Evolutionary conservation across 179 eudicot genomes (phyloP).

Genomic region (Gypsophila paniculata): DNA sequence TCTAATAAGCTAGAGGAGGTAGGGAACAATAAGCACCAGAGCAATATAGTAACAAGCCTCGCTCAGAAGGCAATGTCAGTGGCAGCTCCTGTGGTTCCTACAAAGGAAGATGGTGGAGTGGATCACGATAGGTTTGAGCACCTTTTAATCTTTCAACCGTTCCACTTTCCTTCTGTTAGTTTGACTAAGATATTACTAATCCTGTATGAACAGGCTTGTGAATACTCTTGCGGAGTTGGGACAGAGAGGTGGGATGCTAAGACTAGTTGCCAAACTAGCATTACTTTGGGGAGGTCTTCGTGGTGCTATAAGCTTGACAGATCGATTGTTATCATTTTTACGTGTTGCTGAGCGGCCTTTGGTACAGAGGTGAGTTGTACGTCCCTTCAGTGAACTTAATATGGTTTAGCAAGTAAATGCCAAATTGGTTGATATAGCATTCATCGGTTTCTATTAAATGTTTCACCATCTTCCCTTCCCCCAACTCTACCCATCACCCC

Average conservation of each 20-base stretch:
- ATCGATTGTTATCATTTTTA: conserved; percentile 65
- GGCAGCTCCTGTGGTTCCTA: conserved; percentile 94
- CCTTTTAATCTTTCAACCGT: conserved; percentile 4
- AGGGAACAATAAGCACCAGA: conserved; percentile 37
- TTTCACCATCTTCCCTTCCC: too few relatives aligned
- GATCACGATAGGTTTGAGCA: conserved; percentile 77
- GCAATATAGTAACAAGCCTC: conserved; percentile 62
- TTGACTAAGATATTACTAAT: not conserved
- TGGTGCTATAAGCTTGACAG: conserved; percentile 96
- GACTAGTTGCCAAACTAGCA: conserved; percentile 73
- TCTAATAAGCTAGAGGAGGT: conserved; percentile 35
- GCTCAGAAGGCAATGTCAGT: conserved; percentile 98
- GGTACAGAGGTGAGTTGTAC: conserved; percentile 61
- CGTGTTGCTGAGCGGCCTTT: conserved; percentile 78
- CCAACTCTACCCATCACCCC: too few relatives aligned
- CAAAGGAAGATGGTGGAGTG: conserved; percentile 71
- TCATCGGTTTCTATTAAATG: not conserved
- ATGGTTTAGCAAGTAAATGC: conserved; percentile 2
- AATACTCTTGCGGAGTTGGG: conserved; percentile 76
- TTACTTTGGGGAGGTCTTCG: conserved; percentile 98
- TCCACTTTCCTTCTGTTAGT: not conserved
- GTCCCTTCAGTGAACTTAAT: conserved; percentile 1
- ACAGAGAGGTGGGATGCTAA: conserved; percentile 78
- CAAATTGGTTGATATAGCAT: not conserved
- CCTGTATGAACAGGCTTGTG: conserved; percentile 57